Evolutionary conservation across 352 stramenopile genomes (phyloP), one percentile per base, ranked within the genome.

Genomic region (Globisporangium nagaii): DNA sequence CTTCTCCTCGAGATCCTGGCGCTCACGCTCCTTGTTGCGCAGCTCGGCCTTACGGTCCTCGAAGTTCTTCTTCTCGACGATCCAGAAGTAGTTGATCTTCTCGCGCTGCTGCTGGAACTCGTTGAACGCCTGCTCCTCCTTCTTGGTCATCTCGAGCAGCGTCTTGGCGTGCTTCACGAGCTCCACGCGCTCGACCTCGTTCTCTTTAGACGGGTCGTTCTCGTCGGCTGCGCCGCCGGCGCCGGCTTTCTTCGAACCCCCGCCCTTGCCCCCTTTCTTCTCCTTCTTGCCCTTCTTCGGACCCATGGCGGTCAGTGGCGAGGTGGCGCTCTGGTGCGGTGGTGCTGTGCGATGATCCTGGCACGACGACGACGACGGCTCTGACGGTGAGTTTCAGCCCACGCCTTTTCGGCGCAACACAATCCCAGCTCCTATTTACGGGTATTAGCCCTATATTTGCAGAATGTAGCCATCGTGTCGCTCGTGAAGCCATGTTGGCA

Each of bases 31-130:
- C 60, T 98, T 98, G 64, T 98, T 98, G 41, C 93, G 75, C 36
- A 98, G 60, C 58, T 96, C 84, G 3, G 89, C 85, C 53, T 90
- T 94, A 5, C 88, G 86, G 63, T 98, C 93, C 60, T 98, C 93
- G 45, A 98, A 74, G 53, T 97, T 95, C 61, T 98, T 98, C 72
- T 98, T 97, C 64, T 97, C 93, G 27, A 98, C 89, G 64, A 98
- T 98, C 93, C 93, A 98, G 65, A 98, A 98, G 77, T 98, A 98
- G 60, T 98, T 98, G 58, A 98, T 86, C 65, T 97, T 96, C 62
- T 98, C 93, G 50, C 91, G 71, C 73, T 98, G 90, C 69, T 98
- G 92, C 71, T 97, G 92, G 57, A 97, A 98, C 64, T 98, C 89
- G 62, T 98, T 97, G 71, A 98, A 98, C 53, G 90, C 64, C 49